Evolutionary conservation across 768 basidiomycete genomes (phyloP), one percentile per base, ranked within the genome.

Genomic region (Clitopilus passeckerianus): DNA sequence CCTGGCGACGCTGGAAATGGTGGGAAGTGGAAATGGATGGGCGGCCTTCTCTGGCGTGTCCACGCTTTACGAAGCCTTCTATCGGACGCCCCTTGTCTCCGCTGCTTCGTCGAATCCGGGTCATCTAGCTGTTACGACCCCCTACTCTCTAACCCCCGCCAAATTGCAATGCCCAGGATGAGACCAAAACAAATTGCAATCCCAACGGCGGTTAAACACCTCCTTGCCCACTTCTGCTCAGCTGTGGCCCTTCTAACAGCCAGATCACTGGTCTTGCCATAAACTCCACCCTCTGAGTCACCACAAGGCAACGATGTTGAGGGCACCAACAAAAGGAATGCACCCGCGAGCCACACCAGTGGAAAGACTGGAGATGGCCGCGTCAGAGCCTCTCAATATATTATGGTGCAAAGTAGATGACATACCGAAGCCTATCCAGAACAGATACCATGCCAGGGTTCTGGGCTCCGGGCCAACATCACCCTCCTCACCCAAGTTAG

Each of bases 351-450:
- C 65, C 65, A 65, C 22, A 60, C 20, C 12, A 64, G 16, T 3
- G 65, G 65, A 54, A 62, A 64, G 0, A 62, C 65, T 65, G 41
- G 23, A 35, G n/a, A 22, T 27, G 34, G 6, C 16, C 15, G 23
- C 22, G 34, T 14, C 12, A 23, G 52, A 30, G 27, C 8, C 22
- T 16, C 15, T 10, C 24, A 33, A 14, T 23, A 6, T 30, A 7
- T 33, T 6, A 33, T 30, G 54, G 20, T 7, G 24, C 41, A 18
- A 50, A 44, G 33, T 57, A 22, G 46, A 20, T 57, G 52, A 74
- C 85, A 66, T 64, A 86, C 86, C 66, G 65, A 87, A 86, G 46
- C 85, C 84, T 59, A 85, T 86, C 65, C 80, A 82, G 73, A 87
- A 86, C 52, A 87, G 69, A 67, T 80, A 84, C 71, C 80, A 78